Evolutionary conservation across 1,284 basidiomycete genomes (phyloP).

Genomic region (Volvariella surrecta): DNA sequence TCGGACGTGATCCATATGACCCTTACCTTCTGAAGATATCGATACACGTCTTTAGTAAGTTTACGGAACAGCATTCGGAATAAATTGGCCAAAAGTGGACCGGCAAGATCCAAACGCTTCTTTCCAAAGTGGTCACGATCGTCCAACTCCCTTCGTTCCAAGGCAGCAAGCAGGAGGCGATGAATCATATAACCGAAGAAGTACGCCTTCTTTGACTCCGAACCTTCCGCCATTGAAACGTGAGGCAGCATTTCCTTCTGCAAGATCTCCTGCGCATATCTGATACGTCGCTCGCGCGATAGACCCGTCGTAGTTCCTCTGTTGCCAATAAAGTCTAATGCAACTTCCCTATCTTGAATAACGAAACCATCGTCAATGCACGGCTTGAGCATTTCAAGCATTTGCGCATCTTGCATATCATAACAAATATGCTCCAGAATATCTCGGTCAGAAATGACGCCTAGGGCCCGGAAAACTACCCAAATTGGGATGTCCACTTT

Average conservation of each 20-base stretch:
- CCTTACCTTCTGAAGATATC: conserved; percentile 89
- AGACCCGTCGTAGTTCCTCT: conserved; percentile 95
- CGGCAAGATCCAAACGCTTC: conserved; percentile 94
- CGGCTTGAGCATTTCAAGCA: conserved; percentile 98
- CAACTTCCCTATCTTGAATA: conserved; percentile 95
- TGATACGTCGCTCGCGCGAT: conserved; percentile 85
- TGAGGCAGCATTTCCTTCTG: conserved; percentile 99
- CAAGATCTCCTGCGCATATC: conserved; percentile 95
- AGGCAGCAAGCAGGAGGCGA: conserved; percentile 84
- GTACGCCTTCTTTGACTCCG: conserved; percentile 97
- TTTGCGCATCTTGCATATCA: conserved; percentile 91
- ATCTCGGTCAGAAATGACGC: conserved; percentile 96
- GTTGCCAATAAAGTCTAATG: conserved; percentile 97
- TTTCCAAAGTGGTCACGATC: conserved; percentile 99
- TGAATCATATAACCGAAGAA: conserved; percentile 99
- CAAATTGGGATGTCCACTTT: conserved; percentile 98
- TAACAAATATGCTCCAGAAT: conserved; percentile 99
- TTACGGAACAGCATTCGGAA: conserved; percentile 99
- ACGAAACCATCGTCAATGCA: conserved; percentile 99
- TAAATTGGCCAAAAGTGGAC: conserved; percentile 88
- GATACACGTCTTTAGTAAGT: conserved; percentile 94
- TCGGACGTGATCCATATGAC: not conserved
- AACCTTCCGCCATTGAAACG: conserved; percentile 93
- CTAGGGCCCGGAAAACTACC: conserved; percentile 97
- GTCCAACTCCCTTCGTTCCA: conserved; percentile 93